A percentile compares a stretch with the other conserved stretches of the same genome.
Evolutionary conservation across 352 stramenopile species (phyloP).

Genomic region (Phytopythium delawarense): DNA sequence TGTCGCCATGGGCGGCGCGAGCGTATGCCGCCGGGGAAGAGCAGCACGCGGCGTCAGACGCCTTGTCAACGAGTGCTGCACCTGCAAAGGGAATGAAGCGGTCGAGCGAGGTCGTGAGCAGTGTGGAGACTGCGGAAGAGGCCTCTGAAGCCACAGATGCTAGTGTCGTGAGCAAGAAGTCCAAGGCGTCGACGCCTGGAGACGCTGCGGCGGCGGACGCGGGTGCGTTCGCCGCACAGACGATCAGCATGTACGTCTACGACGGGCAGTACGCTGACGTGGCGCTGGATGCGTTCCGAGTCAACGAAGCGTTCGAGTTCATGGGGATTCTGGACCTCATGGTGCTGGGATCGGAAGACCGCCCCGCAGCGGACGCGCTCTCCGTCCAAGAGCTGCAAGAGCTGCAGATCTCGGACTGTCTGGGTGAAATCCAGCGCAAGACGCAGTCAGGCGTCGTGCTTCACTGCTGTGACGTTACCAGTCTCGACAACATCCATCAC

Average conservation of each 20-base stretch:
- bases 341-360: conserved; percentile 23
- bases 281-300: conserved; percentile 55
- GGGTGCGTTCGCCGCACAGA: conserved; percentile 20
- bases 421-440: conserved; percentile 54
- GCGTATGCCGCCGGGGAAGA: conserved; percentile 19
- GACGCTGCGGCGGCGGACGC: conserved; percentile 1
- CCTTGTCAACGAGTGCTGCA: neutral
- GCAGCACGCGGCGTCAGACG: neutral
- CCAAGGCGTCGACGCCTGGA: conserved; percentile 17
- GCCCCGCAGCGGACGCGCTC: conserved; percentile 9
- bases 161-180: conserved; percentile 32
- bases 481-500: conserved; percentile 36
- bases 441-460: conserved; percentile 46
- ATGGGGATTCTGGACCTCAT: conserved; percentile 67
- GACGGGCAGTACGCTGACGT: conserved; percentile 53
- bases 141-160: neutral
- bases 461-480: conserved; percentile 53
- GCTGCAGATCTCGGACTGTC: conserved; percentile 59
- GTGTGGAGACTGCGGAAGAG: conserved; percentile 2
- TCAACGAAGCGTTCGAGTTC: conserved; percentile 85
- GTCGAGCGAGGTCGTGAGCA: conserved; percentile 25
- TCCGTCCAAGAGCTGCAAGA: conserved; percentile 37
- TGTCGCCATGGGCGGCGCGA: conserved; percentile 43
- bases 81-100: conserved; percentile 23
- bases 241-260: conserved; percentile 73